Base-by-base conservation (phyloP, 2,329 filamentous ascomycete genomes). In the Trichoderma koningii region DNA sequence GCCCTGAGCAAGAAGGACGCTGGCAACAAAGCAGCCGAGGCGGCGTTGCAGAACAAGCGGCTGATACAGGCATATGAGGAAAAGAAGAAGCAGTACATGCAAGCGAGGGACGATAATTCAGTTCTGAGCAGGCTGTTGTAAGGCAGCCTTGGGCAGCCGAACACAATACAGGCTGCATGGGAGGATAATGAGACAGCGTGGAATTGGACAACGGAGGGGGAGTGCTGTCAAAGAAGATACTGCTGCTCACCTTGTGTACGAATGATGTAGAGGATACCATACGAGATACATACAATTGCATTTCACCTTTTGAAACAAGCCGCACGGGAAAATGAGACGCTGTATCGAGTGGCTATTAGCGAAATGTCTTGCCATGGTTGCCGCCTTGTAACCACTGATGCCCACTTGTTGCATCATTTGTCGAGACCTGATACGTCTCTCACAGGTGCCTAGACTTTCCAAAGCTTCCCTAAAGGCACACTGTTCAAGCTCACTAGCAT, bases 1-100 rank as follows among this genome's bases (percentile, higher is more conserved):
- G 90, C 84, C 1, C 76, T 86, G 68, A 86, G 83, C 63, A 92
- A 92, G 77, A 86, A 84, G 64, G 88, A 91, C 64, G 91, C 90
- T 1, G 88, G 87, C 0, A 79, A 84, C 15, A 87, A 84, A 69
- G 90, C 90, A 1, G 91, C 91, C 0, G 76, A 79, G 48, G 79
- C 81, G 69, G 89, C 88, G 0, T 71, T 93, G 73, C 79, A 82
- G 48, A 88, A 92, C 71, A 88, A 87, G 73, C 89, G 88, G 71
- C 69, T 90, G 68, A 85, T 87, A 55, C 81, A 81, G 67, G 71
- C 75, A 26, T 83, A 82, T 45, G 71, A 74, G 23, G 77, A 79
- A 23, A 83, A 82, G 71, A 87, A 83, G 75, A 73, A 73, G 65
- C 79, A 77, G 0, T 80, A 78, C 56, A 38, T 76, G 51, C 78